Conservation (phyloP, 305 asterid species). For the Fraxinus dipetala region DNA sequence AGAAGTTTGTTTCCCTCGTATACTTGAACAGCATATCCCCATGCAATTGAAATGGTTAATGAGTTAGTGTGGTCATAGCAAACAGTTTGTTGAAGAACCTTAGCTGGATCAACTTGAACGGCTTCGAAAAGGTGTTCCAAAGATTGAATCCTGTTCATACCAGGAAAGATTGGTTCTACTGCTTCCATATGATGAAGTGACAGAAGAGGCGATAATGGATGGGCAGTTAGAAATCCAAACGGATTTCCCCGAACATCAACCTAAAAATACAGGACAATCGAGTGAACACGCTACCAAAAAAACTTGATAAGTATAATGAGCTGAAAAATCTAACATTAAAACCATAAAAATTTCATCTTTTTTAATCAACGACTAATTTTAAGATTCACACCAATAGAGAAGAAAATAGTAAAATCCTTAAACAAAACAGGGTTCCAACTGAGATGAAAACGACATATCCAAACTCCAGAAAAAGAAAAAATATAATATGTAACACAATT, state of each 20-base stretch:
- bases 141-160: conserved; percentile 47
- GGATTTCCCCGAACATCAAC: conserved; percentile 73
- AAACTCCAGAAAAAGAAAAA: neutral
- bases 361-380: neutral
- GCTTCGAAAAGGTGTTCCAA: conserved; percentile 60
- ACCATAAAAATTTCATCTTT: neutral
- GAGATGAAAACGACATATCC: neutral
- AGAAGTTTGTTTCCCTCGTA: conserved; percentile 59
- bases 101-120: conserved; percentile 49
- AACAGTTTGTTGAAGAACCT: conserved; percentile 75
- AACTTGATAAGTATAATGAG: conserved; percentile 10
- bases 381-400: neutral
- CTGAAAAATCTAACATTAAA: neutral
- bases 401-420: neutral
- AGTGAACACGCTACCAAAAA: neutral
- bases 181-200: conserved; percentile 88
- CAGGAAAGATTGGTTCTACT: conserved; percentile 71
- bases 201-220: conserved; percentile 61
- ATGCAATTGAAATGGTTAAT: conserved; percentile 69
- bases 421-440: neutral
- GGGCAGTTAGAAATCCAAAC: conserved; percentile 72
- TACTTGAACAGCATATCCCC: conserved; percentile 81
- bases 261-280: conserved; percentile 30
- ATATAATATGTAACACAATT: neutral
- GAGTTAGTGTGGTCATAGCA: conserved; percentile 52